A percentile compares a stretch with the other conserved stretches of the same genome.
These are phyloP conservation scores for Suillus weaverae DNA, from an alignment of 768 basidiomycete species.

Conservation along the genomic window DNA sequence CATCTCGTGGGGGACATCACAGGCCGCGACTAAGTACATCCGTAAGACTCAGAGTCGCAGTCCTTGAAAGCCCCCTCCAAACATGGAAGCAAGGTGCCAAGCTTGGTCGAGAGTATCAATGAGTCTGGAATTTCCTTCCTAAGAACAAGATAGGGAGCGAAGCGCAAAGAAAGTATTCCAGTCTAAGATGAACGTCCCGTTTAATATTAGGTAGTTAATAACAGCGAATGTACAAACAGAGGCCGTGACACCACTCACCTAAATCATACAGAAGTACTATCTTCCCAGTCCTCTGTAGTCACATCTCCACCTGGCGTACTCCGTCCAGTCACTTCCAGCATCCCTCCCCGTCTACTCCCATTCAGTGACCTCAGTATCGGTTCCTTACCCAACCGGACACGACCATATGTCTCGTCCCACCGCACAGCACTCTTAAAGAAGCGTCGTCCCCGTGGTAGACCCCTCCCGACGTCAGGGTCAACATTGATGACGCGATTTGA, in stretches of 20 bases:
- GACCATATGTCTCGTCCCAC: conserved; percentile 34
- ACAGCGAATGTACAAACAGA: neutral
- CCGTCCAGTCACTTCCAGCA: conserved; percentile 28
- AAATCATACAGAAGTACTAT: conserved; percentile 26
- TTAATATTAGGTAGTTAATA: neutral
- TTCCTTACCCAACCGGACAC: conserved; percentile 25
- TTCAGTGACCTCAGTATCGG: conserved; percentile 22
- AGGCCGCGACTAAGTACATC: neutral
- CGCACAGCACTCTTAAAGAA: conserved; percentile 57
- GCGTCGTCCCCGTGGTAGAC: conserved; percentile 38
- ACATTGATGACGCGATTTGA: conserved; percentile 60
- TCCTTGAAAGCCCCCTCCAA: no score
- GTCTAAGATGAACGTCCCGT: neutral
- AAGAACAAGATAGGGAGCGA: neutral
- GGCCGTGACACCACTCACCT: neutral
- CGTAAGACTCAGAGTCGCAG: no score
- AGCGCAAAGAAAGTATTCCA: neutral
- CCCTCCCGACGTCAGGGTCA: conserved; percentile 36
- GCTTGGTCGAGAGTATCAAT: neutral
- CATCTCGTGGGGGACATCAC: neutral
- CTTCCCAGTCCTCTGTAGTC: conserved; percentile 33
- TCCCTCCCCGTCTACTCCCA: conserved; percentile 15
- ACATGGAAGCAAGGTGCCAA: no score
- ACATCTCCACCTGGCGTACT: conserved; percentile 16
- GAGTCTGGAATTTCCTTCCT: neutral